A percentile compares a stretch with the other conserved stretches of the same genome.
These are phyloP conservation scores for Tetramitus jugosus DNA, from an alignment of 208 protist species.

Conservation along the genomic window DNA sequence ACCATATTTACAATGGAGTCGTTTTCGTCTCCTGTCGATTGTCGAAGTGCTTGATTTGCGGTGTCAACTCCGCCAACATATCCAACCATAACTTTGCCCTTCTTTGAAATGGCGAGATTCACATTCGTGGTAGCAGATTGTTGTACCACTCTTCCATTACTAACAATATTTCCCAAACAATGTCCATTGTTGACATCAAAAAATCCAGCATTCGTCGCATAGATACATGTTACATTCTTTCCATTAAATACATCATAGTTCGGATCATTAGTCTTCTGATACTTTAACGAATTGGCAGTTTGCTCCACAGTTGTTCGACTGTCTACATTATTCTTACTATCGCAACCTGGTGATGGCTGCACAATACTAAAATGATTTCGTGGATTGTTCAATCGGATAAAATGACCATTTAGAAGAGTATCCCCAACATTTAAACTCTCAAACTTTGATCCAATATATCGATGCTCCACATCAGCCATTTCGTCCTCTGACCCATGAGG, in stretches of 20 bases:
- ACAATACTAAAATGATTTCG: background rate
- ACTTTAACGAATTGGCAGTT: too few species aligned
- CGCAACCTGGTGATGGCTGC: too few species aligned
- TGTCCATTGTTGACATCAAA: background rate
- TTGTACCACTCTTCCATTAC: constrained; percentile 3
- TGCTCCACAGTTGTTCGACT: too few species aligned
- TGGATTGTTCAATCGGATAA: background rate
- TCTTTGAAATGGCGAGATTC: constrained; percentile 18
- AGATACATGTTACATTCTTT: too few species aligned
- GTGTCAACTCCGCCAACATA: background rate
- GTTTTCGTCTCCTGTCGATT: background rate
- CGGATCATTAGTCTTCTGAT: too few species aligned
- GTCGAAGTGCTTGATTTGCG: background rate
- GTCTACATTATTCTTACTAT: too few species aligned
- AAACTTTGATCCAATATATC: too few species aligned
- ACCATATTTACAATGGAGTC: constrained; percentile 9
- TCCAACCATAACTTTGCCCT: background rate
- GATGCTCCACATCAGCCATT: too few species aligned
- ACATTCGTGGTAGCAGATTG: background rate
- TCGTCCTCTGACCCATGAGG: too few species aligned
- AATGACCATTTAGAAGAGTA: background rate
- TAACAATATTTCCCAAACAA: constrained; percentile 25
- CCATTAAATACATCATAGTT: too few species aligned
- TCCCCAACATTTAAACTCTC: background rate
- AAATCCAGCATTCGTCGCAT: constrained; percentile 26